Evolutionary conservation across 495 filamentous ascomycete species (phyloP).

Genomic region (Pseudomonodictys pantanalensis): DNA sequence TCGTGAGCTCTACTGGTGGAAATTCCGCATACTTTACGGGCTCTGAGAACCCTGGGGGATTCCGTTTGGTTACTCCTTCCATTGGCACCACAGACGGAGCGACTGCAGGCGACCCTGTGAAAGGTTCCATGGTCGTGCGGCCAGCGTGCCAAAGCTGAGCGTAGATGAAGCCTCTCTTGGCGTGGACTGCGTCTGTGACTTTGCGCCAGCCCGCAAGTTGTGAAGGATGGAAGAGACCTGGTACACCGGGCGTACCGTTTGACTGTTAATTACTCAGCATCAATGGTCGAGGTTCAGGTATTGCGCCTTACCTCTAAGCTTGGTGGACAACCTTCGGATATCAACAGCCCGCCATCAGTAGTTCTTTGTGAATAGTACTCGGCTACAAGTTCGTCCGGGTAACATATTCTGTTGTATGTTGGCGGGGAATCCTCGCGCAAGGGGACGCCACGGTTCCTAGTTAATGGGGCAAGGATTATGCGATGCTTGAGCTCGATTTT

Average conservation of each 20-base stretch:
- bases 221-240: conserved; percentile 50
- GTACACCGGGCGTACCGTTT: conserved; percentile 50
- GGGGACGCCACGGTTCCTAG: conserved; percentile 23
- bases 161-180: conserved; percentile 53
- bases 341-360: conserved; percentile 53
- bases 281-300: background rate
- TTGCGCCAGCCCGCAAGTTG: conserved; percentile 52
- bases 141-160: conserved; percentile 55
- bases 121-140: conserved; percentile 48
- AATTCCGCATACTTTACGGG: conserved; percentile 46
- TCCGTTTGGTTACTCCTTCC: conserved; percentile 44
- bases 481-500: conserved; percentile 25
- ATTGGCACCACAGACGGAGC: conserved; percentile 44
- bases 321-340: conserved; percentile 55
- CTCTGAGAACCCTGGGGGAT: conserved; percentile 37
- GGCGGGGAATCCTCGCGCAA: conserved; percentile 24
- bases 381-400: conserved; percentile 47
- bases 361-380: conserved; percentile 58
- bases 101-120: conserved; percentile 43
- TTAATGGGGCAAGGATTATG: conserved; percentile 27
- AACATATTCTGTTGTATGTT: conserved; percentile 47
- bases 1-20: conserved; percentile 49
- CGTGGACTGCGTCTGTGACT: conserved; percentile 54
- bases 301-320: conserved; percentile 43
- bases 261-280: conserved; percentile 28